Percentiles rank a stretch among this genome's conserved stretches.
These are phyloP conservation scores for Colletotrichum horii DNA, from an alignment of 2,329 filamentous ascomycete genomes.

Conservation along the genomic window DNA sequence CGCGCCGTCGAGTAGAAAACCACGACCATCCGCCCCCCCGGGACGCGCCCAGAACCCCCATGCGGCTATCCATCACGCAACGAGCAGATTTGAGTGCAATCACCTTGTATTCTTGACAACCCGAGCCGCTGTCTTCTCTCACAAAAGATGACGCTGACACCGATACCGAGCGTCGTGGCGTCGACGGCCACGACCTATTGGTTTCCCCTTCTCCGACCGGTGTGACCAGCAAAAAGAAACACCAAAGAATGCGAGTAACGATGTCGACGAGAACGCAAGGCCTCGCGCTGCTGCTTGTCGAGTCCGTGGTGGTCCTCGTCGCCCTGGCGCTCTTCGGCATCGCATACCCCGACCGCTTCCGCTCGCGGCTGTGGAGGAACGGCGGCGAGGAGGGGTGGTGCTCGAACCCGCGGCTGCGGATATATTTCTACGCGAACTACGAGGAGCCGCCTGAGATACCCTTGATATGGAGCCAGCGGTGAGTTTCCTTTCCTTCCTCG, in stretches of 20 bases:
- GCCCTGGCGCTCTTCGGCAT: conserved; percentile 26
- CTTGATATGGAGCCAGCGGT: conserved; percentile 32
- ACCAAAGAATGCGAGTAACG: background rate
- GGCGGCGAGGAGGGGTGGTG: conserved; percentile 33
- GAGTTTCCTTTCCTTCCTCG: background rate
- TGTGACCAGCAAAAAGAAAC: background rate
- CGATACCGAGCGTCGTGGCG: background rate
- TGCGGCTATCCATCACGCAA: background rate
- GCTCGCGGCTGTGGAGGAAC: conserved; percentile 30
- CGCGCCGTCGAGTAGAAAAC: background rate
- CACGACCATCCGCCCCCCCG: background rate
- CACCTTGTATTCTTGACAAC: background rate
- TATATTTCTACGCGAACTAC: conserved; percentile 35
- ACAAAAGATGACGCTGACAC: background rate
- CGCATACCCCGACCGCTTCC: conserved; percentile 27
- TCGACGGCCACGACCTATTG: background rate
- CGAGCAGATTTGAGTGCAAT: conserved; percentile 2
- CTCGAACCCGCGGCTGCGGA: conserved; percentile 31
- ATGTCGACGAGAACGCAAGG: background rate
- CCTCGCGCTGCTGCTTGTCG: conserved; percentile 18
- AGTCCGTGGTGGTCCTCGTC: conserved; percentile 18
- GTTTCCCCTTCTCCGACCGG: background rate
- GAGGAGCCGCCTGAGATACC: conserved; percentile 31
- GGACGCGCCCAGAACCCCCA: background rate
- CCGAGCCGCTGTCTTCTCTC: background rate